Evolutionary conservation across 2,329 filamentous ascomycete species (phyloP), one percentile per base, ranked within the genome.

Genomic region (Sporothrix pseudoabietina): DNA sequence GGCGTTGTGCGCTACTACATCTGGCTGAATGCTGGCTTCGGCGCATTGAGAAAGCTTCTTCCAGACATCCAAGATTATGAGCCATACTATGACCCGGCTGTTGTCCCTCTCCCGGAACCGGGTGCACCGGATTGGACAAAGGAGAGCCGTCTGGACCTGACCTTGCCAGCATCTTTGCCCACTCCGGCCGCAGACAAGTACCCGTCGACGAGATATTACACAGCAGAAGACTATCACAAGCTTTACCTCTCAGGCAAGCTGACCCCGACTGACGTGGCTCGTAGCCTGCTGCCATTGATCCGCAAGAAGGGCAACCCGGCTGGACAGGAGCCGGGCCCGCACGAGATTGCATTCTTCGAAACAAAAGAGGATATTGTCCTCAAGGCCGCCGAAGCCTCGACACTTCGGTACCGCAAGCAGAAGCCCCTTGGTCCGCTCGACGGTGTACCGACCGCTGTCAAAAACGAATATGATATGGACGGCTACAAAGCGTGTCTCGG

Each of bases 381-480:
- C 71, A 79, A 79, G 55, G 82, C 84, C 0, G 85, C 85, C 3
- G 80, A 81, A 39, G 84, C 79, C 3, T 86, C 85, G 0, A 85
- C 85, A 0, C 74, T 78, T 52, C 80, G 85, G 1, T 87, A 87
- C 77, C 82, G 86, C 75, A 83, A 87, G 63, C 87, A 87, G 1
- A 85, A 85, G 72, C 83, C 90, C 0, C 80, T 92, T 3, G 87
- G 91, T 0, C 84, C 88, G 0, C 83, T 94, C 0, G 92, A 94
- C 77, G 92, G 92, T 8, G 86, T 94, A 0, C 92, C 92, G 0
- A 87, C 93, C 5, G 90, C 88, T 0, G 87, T 94, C 69, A 94
- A 94, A 81, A 92, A 94, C 77, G 91, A 94, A 79, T 88, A 92
- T 69, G 90, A 94, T 78, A 81, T 95, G 32, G 87, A 88, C n/a